These are phyloP conservation scores for Melastoma candidum DNA, from an alignment of 441 rosid genomes.

Conservation along the genomic window DNA sequence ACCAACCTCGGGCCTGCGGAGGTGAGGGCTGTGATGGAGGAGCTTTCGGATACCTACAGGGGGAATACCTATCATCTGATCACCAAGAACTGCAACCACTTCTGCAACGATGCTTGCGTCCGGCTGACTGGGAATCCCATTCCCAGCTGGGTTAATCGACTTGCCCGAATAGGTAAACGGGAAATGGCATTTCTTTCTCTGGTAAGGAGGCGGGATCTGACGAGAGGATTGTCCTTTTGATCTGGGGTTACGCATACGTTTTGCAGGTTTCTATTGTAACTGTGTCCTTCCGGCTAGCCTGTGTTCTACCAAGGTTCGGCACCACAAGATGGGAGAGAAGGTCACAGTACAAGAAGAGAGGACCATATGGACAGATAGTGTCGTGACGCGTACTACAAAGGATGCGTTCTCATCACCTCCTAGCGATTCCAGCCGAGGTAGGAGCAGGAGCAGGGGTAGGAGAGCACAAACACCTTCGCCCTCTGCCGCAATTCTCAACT, in stretches of 20 bases:
- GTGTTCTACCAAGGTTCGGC: slow-evolving; percentile 49
- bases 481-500: slow-evolving; percentile 36
- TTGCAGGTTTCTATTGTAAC: slow-evolving; percentile 60
- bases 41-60: slow-evolving; percentile 51
- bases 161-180: slow-evolving; percentile 76
- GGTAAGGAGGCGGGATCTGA: neutral
- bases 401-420: slow-evolving; percentile 50
- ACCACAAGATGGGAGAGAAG: slow-evolving; percentile 55
- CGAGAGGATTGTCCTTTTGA: neutral
- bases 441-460: slow-evolving; percentile 44
- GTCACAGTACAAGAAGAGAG: slow-evolving; percentile 36
- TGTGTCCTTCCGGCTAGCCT: slow-evolving; percentile 87
- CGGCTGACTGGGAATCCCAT: slow-evolving; percentile 73
- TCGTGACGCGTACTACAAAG: slow-evolving; percentile 33
- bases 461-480: slow-evolving; percentile 40
- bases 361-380: slow-evolving; percentile 43
- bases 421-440: slow-evolving; percentile 40
- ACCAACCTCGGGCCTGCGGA: slow-evolving; percentile 59
- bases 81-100: slow-evolving; percentile 95
- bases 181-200: too few species aligned
- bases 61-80: slow-evolving; percentile 91
- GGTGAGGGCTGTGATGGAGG: slow-evolving; percentile 75
- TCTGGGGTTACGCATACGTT: neutral
- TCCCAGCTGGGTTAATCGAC: slow-evolving; percentile 95
- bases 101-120: slow-evolving; percentile 82